phyloP scores from a whole-genome alignment of 192 early-diverging fungal species.

The Geranomyces michiganensis region DNA sequence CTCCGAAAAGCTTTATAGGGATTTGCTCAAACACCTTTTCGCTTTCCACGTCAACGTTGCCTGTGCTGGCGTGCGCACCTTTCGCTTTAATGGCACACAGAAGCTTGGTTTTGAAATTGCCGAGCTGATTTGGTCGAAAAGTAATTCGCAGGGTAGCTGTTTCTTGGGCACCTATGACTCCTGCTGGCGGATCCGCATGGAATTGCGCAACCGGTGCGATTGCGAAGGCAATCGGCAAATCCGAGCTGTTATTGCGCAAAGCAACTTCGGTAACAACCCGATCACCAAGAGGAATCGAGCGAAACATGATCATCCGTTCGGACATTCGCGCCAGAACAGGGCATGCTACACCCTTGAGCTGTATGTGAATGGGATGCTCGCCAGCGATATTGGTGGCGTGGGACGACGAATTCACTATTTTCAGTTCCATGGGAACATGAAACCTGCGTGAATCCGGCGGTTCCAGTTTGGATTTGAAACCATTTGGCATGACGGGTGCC shows the following conservation, averaged over 20 bases:
- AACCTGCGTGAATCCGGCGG: conserved; percentile 20
- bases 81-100: conserved; percentile 25
- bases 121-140: conserved; percentile 54
- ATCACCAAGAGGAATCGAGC: not conserved
- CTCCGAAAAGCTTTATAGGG: not conserved
- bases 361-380: conserved; percentile 42
- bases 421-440: conserved; percentile 46
- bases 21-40: not conserved
- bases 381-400: conserved; percentile 5
- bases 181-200: conserved; percentile 34
- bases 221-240: conserved; percentile 33
- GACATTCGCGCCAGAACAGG: conserved; percentile 33
- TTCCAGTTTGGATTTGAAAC: conserved; percentile 37
- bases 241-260: conserved; percentile 36
- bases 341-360: conserved; percentile 41
- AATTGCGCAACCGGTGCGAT: conserved; percentile 50
- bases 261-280: not conserved
- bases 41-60: not conserved
- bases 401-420: conserved; percentile 31
- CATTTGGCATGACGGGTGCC: not conserved
- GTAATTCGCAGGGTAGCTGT: conserved; percentile 27
- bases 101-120: conserved; percentile 40
- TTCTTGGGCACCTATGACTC: conserved; percentile 32
- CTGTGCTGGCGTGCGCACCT: not conserved
- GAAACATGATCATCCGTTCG: conserved; percentile 36